Conservation (phyloP, 1,284 basidiomycete genomes). For the Ceratobasidium sp. region DNA sequence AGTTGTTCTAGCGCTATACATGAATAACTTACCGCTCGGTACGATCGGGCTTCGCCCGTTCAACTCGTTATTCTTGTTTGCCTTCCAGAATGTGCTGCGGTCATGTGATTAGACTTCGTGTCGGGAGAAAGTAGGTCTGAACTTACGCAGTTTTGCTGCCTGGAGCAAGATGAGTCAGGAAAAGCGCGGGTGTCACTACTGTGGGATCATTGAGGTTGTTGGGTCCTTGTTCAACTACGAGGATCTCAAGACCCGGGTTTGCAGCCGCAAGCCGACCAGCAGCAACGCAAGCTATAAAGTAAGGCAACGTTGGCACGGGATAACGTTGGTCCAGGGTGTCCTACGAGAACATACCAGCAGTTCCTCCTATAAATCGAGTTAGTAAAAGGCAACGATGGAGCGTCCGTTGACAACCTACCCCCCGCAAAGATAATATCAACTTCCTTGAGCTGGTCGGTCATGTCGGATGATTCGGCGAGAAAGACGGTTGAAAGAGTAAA, state of each 20-base stretch:
- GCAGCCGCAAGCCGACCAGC: conserved; percentile 40
- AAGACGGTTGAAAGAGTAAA: background rate
- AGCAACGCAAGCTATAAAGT: conserved; percentile 30
- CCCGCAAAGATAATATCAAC: conserved; percentile 31
- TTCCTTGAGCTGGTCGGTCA: conserved; percentile 14
- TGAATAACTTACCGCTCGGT: conserved; percentile 10
- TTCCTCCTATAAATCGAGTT: conserved; percentile 8
- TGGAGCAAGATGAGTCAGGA: conserved; percentile 16
- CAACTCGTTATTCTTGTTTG: conserved; percentile 24
- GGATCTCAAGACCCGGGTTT: conserved; percentile 37
- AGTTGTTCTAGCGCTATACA: background rate
- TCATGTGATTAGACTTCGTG: background rate
- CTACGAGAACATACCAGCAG: conserved; percentile 19
- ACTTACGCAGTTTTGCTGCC: conserved; percentile 40
- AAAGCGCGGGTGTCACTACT: conserved; percentile 22
- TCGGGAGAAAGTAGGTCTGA: background rate
- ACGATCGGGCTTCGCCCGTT: conserved; percentile 41
- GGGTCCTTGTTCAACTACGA: conserved; percentile 41
- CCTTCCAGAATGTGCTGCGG: conserved; percentile 31
- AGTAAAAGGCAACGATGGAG: background rate
- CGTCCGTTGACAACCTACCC: background rate
- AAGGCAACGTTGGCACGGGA: background rate
- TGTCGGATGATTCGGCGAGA: background rate
- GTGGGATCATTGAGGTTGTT: conserved; percentile 29
- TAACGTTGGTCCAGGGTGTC: background rate